phyloP scores from a whole-genome alignment of 371 early-diverging fungal genomes.

The Syncephalis plumigaleata region DNA sequence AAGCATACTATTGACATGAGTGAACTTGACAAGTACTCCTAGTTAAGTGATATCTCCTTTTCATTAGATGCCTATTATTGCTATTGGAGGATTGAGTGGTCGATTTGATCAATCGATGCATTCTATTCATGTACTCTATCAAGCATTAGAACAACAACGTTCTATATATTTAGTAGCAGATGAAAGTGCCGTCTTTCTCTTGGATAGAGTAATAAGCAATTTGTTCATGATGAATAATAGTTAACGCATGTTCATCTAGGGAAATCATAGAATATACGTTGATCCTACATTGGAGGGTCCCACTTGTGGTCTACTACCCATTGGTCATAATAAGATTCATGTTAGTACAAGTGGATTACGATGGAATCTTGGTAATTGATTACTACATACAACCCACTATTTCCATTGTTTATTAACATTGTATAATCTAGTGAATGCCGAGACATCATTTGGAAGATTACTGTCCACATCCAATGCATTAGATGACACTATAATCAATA shows the following conservation, averaged over 20 bases:
- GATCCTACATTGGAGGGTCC: slow-evolving; percentile 55
- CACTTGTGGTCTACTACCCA: slow-evolving; percentile 75
- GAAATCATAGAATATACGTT: slow-evolving; percentile 45
- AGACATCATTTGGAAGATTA: slow-evolving; percentile 5
- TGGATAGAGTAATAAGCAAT: slow-evolving; percentile 40
- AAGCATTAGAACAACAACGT: slow-evolving; percentile 25
- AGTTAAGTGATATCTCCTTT: too few species aligned
- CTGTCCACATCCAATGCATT: slow-evolving; percentile 9
- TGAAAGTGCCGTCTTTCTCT: slow-evolving; percentile 48
- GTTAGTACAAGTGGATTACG: slow-evolving; percentile 56
- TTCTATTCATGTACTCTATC: slow-evolving; percentile 48
- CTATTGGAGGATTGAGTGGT: slow-evolving; percentile 68
- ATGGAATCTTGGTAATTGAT: slow-evolving; percentile 63
- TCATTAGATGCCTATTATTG: slow-evolving; percentile 33
- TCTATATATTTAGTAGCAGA: slow-evolving; percentile 41
- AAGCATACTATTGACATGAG: too few species aligned
- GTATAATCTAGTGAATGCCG: slow-evolving; percentile 2
- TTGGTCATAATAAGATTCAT: slow-evolving; percentile 36
- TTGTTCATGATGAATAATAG: background rate
- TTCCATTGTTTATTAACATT: background rate
- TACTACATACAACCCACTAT: background rate
- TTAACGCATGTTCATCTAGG: slow-evolving; percentile 15
- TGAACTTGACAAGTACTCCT: too few species aligned
- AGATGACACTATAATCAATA: slow-evolving; percentile 1
- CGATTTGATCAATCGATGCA: slow-evolving; percentile 82